Conservation (phyloP, 176 grass and related monocot genomes). For the Tuctoria greenei region DNA sequence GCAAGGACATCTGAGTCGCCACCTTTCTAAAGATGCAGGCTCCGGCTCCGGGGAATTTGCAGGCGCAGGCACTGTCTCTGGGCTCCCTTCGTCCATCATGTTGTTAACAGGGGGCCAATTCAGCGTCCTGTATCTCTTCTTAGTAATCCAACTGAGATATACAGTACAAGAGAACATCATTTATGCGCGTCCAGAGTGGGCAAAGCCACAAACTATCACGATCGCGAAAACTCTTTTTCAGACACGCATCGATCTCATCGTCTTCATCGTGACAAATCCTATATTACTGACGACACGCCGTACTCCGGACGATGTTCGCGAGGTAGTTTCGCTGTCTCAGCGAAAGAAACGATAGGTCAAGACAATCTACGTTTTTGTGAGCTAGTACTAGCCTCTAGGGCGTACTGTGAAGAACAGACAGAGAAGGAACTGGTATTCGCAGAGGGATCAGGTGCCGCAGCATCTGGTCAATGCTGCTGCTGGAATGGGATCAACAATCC, state of each 20-base stretch:
- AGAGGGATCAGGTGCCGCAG: slow-evolving; percentile 14
- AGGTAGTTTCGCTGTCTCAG: slow-evolving; percentile 11
- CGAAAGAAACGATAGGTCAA: slow-evolving; percentile 16
- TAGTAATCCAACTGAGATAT: not conserved
- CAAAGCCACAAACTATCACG: not conserved
- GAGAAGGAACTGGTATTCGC: not conserved
- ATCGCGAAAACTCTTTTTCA: not conserved
- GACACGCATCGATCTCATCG: not conserved
- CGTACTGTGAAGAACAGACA: not conserved
- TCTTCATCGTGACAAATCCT: not conserved
- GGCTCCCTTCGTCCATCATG: slow-evolving; percentile 30
- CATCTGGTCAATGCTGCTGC: not conserved
- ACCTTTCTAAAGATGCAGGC: slow-evolving; percentile 34
- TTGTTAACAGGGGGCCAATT: not conserved
- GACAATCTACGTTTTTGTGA: not conserved
- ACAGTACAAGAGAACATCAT: not conserved
- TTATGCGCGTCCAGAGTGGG: not conserved
- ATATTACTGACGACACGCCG: slow-evolving; percentile 4
- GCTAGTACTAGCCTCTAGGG: not conserved
- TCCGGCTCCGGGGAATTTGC: not conserved
- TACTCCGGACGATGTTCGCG: slow-evolving; percentile 24
- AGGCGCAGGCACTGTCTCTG: slow-evolving; percentile 14
- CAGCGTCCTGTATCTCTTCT: not conserved
- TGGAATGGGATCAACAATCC: not conserved
- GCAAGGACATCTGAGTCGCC: not conserved